Evolutionary conservation across 495 filamentous ascomycete genomes (phyloP).

Genomic region (Saxophila tyrrhenica): DNA sequence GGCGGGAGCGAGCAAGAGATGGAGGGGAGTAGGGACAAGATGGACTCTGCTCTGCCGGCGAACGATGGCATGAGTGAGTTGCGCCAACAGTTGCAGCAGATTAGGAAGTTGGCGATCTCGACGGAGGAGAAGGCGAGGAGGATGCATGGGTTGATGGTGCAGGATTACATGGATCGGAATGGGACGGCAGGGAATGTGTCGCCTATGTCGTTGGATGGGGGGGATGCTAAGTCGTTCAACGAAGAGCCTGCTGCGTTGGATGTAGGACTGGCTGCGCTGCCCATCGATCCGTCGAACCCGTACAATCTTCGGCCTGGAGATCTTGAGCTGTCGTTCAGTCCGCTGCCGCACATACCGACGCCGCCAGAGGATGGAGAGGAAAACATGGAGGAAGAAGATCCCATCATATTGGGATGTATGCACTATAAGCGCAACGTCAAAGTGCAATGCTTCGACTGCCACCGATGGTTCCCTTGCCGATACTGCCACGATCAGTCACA

Average conservation of each 20-base stretch:
- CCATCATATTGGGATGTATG: conserved; percentile 56
- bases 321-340: conserved; percentile 57
- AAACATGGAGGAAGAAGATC: conserved; percentile 32
- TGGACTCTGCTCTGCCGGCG: conserved; percentile 52
- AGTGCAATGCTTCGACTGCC: conserved; percentile 79
- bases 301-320: conserved; percentile 66
- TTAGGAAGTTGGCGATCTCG: conserved; percentile 54
- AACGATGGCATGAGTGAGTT: conserved; percentile 84
- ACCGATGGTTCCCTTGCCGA: conserved; percentile 87
- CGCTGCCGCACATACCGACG: conserved; percentile 31
- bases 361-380: conserved; percentile 37
- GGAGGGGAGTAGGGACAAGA: conserved; percentile 2
- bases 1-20: neutral
- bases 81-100: conserved; percentile 63
- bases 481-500: conserved; percentile 87
- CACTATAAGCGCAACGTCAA: conserved; percentile 97
- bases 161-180: conserved; percentile 47
- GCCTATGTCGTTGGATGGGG: neutral
- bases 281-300: conserved; percentile 34
- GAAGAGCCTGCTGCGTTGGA: conserved; percentile 2
- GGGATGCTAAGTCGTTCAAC: neutral
- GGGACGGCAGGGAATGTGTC: conserved; percentile 12
- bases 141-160: conserved; percentile 75
- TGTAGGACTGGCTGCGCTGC: conserved; percentile 2
- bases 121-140: conserved; percentile 65